phyloP scores from a whole-genome alignment of 371 early-diverging fungal genomes.

The Apophysomyces sp. region DNA sequence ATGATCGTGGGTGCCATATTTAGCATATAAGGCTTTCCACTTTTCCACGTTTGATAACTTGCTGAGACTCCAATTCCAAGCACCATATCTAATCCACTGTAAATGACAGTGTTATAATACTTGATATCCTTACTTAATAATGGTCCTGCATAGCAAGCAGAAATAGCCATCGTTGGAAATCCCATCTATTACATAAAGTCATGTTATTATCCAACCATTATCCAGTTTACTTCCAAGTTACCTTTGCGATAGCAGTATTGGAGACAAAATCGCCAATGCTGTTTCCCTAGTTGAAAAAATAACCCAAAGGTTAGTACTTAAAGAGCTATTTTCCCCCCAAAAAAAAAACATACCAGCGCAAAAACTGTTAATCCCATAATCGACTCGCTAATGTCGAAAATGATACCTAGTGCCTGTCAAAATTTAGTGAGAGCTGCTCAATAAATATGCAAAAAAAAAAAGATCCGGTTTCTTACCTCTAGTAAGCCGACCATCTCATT shows the following conservation, averaged over 20 bases:
- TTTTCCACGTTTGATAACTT: constrained; percentile 48
- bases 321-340: too few relatives aligned
- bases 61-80: constrained; percentile 79
- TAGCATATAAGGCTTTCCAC: constrained; percentile 41
- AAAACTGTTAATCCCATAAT: constrained; percentile 85
- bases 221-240: constrained; percentile 1
- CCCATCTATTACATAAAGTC: constrained; percentile 53
- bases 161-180: constrained; percentile 81
- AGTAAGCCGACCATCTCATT: constrained; percentile 81
- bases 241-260: constrained; percentile 79
- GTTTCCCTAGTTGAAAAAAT: constrained; percentile 57
- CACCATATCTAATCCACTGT: constrained; percentile 54
- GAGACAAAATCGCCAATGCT: constrained; percentile 84
- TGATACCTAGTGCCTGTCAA: constrained; percentile 64
- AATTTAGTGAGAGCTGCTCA: too few relatives aligned
- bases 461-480: not conserved
- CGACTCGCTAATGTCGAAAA: constrained; percentile 74
- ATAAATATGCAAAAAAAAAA: too few relatives aligned
- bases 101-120: not conserved
- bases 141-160: constrained; percentile 86
- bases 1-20: constrained; percentile 57
- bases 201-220: not conserved
- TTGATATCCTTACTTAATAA: constrained; percentile 59
- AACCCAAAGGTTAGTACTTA: not conserved
- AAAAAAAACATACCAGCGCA: constrained; percentile 57